Evolutionary conservation across 1,139 yeast species (phyloP), one percentile per base, ranked within the genome.

Genomic region (Sugiyamaella grinbergsii): DNA sequence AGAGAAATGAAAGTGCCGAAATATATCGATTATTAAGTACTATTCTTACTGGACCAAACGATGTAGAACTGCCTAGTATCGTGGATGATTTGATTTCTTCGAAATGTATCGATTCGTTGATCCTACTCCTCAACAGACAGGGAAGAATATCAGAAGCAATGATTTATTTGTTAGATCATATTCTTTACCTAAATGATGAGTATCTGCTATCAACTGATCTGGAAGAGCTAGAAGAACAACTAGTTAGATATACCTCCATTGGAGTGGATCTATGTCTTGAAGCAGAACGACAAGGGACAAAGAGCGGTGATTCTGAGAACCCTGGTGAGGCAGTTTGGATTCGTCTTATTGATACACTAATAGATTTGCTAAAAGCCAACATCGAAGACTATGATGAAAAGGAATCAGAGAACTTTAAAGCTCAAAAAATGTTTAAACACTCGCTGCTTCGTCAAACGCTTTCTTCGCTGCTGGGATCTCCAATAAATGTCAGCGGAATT

Each of bases 61-160:
- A 68, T 46, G 57, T 69, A 8, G 65, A 66, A 15, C 56, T 69
- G 11, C 67, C 69, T 4, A 52, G 53, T 4, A 55, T 67, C 8
- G 69, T 68, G 1, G 67, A 64, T 41, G 60, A 56, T 18, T 45
- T 69, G 39, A 60, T 67, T 11, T 61, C 54, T 20, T 43, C 59
- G 7, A 57, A 59, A 5, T 62, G 63, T 10, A 58, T 63, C 3
- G 71, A 68, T 43, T 60, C 66, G 3, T 54, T 69, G 18, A 62
- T 65, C 3, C 36, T 62, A 13, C 42, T 69, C 5, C 52, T 69
- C 26, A 34, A 58, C 26, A 54, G 70, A 2, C 61, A 56, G 40
- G 58, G 53, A 4, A 58, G 70, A 8, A 46, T 55, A 5, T 43
- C 62, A 0, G 72, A 69, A 47, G 71, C 72, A 0, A 56, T 69